These are phyloP conservation scores for Microascus cirrosus DNA, from an alignment of 2,329 filamentous ascomycete species.

Conservation along the genomic window DNA sequence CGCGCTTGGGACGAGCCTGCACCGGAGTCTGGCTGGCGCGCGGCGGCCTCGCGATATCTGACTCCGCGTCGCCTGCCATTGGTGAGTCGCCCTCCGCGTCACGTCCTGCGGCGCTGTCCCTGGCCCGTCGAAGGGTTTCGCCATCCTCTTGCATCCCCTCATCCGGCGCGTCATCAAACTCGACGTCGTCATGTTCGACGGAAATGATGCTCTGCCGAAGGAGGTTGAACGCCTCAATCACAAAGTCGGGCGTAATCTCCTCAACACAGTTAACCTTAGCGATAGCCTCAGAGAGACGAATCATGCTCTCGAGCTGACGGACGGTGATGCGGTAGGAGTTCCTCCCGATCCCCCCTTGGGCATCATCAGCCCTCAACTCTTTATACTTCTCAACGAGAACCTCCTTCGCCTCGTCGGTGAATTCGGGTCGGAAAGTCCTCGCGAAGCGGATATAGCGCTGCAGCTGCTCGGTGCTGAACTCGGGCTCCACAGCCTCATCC, in stretches of 20 bases:
- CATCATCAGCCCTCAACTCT: constrained; percentile 84
- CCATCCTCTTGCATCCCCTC: constrained; percentile 17
- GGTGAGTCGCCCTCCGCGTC: constrained; percentile 30
- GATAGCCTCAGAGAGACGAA: constrained; percentile 92
- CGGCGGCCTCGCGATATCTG: background rate
- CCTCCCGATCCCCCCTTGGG: constrained; percentile 83
- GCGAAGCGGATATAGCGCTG: constrained; percentile 97
- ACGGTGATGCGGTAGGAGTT: constrained; percentile 98
- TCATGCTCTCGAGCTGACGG: constrained; percentile 89
- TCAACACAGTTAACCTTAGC: constrained; percentile 95
- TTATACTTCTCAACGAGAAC: constrained; percentile 89
- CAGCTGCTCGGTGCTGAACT: constrained; percentile 91
- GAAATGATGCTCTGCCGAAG: constrained; percentile 92
- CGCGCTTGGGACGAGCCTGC: constrained; percentile 51
- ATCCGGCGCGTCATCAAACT: constrained; percentile 66
- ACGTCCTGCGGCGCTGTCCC: constrained; percentile 36
- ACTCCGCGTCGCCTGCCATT: constrained; percentile 22
- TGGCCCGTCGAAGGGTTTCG: constrained; percentile 22
- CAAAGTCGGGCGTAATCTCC: constrained; percentile 74
- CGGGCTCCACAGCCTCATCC: constrained; percentile 81
- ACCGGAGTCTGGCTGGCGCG: background rate
- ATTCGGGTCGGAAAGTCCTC: constrained; percentile 84
- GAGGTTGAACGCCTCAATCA: constrained; percentile 84
- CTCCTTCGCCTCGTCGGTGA: constrained; percentile 76
- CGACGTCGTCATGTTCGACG: constrained; percentile 94